phyloP scores from a whole-genome alignment of 345 rosid genomes.

The Brassica carinata region DNA sequence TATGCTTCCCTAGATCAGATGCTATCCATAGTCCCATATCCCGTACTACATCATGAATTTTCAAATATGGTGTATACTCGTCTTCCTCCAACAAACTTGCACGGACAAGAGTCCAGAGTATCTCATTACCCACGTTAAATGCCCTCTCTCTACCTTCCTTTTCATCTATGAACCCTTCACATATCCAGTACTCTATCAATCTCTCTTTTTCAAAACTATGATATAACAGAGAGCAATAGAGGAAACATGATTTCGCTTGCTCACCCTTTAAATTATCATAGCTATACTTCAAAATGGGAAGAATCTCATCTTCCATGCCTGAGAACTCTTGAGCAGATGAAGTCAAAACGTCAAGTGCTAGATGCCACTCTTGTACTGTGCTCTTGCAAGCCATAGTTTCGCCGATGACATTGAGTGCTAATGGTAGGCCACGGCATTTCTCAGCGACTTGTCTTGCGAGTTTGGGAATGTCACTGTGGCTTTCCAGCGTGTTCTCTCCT shows the following conservation, averaged over 20 bases:
- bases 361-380: not conserved
- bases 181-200: not conserved
- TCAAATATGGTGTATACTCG: not conserved
- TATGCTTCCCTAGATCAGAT: not conserved
- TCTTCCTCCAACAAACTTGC: not conserved
- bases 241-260: not conserved
- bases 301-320: not conserved
- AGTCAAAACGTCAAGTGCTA: not conserved
- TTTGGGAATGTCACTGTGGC: not conserved
- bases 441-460: not conserved
- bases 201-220: not conserved
- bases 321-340: not conserved
- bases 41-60: not conserved
- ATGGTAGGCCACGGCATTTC: not conserved
- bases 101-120: conserved; percentile 27
- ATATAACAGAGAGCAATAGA: not conserved
- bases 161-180: not conserved
- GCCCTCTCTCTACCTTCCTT: not conserved
- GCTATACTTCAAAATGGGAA: not conserved
- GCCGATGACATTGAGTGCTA: not conserved
- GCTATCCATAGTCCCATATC: not conserved
- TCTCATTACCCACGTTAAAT: conserved; percentile 22
- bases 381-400: not conserved
- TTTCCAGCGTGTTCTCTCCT: not conserved
- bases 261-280: not conserved